Evolutionary conservation across 495 filamentous ascomycete species (phyloP).

Genomic region (Immersiella caudata): DNA sequence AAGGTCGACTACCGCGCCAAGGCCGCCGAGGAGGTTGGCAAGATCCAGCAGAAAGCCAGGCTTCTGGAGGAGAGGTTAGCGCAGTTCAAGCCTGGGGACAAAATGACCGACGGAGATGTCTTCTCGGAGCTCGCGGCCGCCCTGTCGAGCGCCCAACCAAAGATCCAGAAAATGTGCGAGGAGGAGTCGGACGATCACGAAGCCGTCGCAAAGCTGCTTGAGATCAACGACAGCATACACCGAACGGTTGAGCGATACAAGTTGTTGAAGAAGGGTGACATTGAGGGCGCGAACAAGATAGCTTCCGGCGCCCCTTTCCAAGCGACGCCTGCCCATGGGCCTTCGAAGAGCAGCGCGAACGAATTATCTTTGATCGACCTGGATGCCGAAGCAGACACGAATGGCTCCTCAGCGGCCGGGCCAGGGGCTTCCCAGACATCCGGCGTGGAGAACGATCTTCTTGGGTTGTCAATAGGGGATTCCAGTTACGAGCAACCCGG

Average conservation of each 20-base stretch:
- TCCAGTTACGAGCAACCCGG: conserved; percentile 68
- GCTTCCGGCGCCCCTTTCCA: conserved; percentile 76
- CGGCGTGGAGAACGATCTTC: conserved; percentile 55
- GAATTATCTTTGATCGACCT: conserved; percentile 95
- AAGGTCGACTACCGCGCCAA: conserved; percentile 98
- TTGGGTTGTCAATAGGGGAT: conserved; percentile 57
- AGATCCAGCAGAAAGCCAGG: conserved; percentile 90
- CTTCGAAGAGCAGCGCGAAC: conserved; percentile 73
- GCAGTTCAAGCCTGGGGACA: conserved; percentile 77
- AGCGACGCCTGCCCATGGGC: conserved; percentile 45
- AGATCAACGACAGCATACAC: conserved; percentile 99
- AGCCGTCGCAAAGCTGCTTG: conserved; percentile 89
- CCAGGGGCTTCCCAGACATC: conserved; percentile 29
- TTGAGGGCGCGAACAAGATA: conserved; percentile 83
- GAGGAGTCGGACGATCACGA: conserved; percentile 96
- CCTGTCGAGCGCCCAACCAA: conserved; percentile 90
- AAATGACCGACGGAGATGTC: conserved; percentile 85
- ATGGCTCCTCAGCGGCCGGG: conserved; percentile 46
- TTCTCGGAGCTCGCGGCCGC: conserved; percentile 95
- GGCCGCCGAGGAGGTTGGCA: conserved; percentile 90
- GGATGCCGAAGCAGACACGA: conserved; percentile 67
- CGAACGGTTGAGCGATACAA: conserved; percentile 94
- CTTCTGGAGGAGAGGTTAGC: conserved; percentile 92
- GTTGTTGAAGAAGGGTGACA: conserved; percentile 88
- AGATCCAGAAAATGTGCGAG: conserved; percentile 99